These are phyloP conservation scores for Ajuga chamaepitys DNA, from an alignment of 257 asterid species.

Conservation along the genomic window DNA sequence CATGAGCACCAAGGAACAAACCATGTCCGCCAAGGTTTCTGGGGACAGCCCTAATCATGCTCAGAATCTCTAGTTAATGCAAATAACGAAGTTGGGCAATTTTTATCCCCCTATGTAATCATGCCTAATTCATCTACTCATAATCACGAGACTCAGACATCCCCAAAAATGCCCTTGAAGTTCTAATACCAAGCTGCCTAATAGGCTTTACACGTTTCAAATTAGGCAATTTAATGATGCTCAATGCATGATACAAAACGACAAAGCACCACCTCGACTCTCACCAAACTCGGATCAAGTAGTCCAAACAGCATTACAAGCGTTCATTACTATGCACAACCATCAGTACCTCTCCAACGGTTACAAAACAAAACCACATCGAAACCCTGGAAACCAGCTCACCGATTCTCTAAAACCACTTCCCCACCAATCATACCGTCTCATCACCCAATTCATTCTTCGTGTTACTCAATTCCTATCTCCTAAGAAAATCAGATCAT, in stretches of 20 bases:
- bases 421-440: neutral
- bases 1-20: too few relatives aligned
- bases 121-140: too few relatives aligned
- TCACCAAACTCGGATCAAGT: neutral
- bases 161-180: too few relatives aligned
- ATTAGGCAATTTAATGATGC: neutral
- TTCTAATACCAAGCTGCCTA: neutral
- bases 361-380: neutral
- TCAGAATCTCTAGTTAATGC: too few relatives aligned
- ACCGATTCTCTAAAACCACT: neutral
- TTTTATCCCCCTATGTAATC: too few relatives aligned
- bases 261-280: neutral
- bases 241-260: neutral
- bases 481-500: neutral
- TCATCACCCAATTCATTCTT: neutral
- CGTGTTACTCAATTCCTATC: neutral
- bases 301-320: slow-evolving; percentile 2
- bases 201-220: neutral
- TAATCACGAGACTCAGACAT: too few relatives aligned
- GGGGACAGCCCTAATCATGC: too few relatives aligned
- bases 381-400: neutral
- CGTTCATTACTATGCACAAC: slow-evolving; percentile 6
- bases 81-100: too few relatives aligned
- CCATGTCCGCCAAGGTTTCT: too few relatives aligned
- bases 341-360: neutral